phyloP scores from a whole-genome alignment of 169 alveolate genomes.

The Cytauxzoon felis region DNA sequence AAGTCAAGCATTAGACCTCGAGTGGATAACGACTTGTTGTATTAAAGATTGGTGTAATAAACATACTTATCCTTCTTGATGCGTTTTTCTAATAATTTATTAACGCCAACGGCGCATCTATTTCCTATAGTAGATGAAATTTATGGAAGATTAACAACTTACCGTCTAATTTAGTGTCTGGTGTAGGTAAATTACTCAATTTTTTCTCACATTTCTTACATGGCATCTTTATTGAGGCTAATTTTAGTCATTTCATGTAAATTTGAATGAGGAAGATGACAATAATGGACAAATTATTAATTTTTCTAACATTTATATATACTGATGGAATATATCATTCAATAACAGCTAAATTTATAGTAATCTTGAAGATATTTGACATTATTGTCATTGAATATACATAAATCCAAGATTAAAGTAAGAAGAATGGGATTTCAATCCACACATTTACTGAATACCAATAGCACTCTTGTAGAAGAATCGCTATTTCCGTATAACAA shows the following conservation, averaged over 20 bases:
- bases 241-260: no score
- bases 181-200: conserved; percentile 69
- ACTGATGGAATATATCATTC: not conserved
- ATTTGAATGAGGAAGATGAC: no score
- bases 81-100: conserved; percentile 65
- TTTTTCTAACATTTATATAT: not conserved
- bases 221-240: no score
- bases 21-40: not conserved
- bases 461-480: no score
- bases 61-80: conserved; percentile 65
- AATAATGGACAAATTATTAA: no score
- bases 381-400: no score
- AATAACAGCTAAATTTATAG: not conserved
- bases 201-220: conserved; percentile 74
- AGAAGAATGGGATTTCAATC: no score
- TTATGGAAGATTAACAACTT: not conserved
- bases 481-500: no score
- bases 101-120: conserved; percentile 63
- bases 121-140: conserved; percentile 49
- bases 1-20: no score
- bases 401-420: no score
- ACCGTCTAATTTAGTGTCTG: conserved; percentile 70
- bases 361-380: not conserved
- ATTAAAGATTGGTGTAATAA: not conserved
- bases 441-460: no score